Evolutionary conservation across 2,329 filamentous ascomycete genomes (phyloP).

Genomic region (Alternaria alternata): DNA sequence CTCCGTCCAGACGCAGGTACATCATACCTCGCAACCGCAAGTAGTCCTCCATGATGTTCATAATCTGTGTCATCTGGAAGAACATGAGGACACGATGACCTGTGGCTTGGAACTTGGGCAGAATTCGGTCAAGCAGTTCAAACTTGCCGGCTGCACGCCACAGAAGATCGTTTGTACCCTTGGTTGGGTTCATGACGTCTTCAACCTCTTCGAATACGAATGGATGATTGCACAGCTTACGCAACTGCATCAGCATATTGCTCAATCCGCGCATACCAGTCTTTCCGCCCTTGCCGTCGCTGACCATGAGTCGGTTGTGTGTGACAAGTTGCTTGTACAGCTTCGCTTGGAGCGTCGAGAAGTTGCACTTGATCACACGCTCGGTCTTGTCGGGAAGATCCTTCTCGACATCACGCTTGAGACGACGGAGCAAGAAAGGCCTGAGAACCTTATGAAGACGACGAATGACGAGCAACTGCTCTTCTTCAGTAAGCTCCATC

Average conservation of each 20-base stretch:
- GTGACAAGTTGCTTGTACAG: slow-evolving; percentile 98
- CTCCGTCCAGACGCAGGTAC: slow-evolving; percentile 93
- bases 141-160: slow-evolving; percentile 98
- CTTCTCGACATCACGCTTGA: slow-evolving; percentile 99
- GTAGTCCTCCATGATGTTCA: slow-evolving; percentile 99
- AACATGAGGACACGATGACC: slow-evolving; percentile 98
- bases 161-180: slow-evolving; percentile 86
- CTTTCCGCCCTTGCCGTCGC: slow-evolving; percentile 95
- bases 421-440: slow-evolving; percentile 94
- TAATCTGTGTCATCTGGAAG: slow-evolving; percentile 99
- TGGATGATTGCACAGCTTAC: slow-evolving; percentile 98
- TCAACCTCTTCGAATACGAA: slow-evolving; percentile 99
- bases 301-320: slow-evolving; percentile 92
- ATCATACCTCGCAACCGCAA: slow-evolving; percentile 81
- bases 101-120: slow-evolving; percentile 91
- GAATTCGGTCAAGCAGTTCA: slow-evolving; percentile 87
- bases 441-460: slow-evolving; percentile 97
- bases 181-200: slow-evolving; percentile 94
- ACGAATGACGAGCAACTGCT: slow-evolving; percentile 96
- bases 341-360: slow-evolving; percentile 91
- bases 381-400: slow-evolving; percentile 98
- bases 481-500: slow-evolving; percentile 99
- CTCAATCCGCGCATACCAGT: slow-evolving; percentile 91
- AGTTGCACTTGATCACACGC: slow-evolving; percentile 98
- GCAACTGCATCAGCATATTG: slow-evolving; percentile 99